These are phyloP conservation scores for Hyparrhenia diplandra DNA, from an alignment of 176 grass and related monocot species.

Conservation along the genomic window DNA sequence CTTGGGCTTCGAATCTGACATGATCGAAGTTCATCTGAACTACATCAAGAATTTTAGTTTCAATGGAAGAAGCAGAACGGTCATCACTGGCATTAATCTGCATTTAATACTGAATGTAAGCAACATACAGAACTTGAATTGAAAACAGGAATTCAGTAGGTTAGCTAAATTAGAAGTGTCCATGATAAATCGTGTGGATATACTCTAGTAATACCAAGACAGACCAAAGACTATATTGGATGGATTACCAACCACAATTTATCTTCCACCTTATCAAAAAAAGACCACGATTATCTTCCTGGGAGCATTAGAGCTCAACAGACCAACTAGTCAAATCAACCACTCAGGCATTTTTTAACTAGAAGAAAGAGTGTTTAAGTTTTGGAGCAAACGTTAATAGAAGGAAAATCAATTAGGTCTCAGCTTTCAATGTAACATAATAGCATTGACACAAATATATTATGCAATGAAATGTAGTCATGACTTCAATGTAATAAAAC, in stretches of 20 bases:
- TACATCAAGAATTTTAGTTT: slow-evolving; percentile 93
- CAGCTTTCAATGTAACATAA: not conserved
- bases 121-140: slow-evolving; percentile 12
- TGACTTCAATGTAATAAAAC: slow-evolving; percentile 2
- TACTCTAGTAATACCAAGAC: not conserved
- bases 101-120: slow-evolving; percentile 28
- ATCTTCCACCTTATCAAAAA: not conserved
- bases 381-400: not conserved
- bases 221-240: not conserved
- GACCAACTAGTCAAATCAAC: slow-evolving; percentile 13
- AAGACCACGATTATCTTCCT: not conserved
- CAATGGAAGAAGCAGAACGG: slow-evolving; percentile 84
- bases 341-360: slow-evolving; percentile 9
- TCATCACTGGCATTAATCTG: slow-evolving; percentile 99
- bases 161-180: not conserved
- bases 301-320: not conserved
- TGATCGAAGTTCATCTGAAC: slow-evolving; percentile 96
- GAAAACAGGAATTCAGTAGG: not conserved
- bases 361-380: not conserved
- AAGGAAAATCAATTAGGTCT: not conserved
- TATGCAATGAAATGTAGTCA: not conserved
- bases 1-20: slow-evolving; percentile 92
- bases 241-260: not conserved
- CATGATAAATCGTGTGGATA: slow-evolving; percentile 1
- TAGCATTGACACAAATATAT: not conserved